phyloP scores from a whole-genome alignment of 345 rosid species.

The Eucalyptus caleyi region DNA sequence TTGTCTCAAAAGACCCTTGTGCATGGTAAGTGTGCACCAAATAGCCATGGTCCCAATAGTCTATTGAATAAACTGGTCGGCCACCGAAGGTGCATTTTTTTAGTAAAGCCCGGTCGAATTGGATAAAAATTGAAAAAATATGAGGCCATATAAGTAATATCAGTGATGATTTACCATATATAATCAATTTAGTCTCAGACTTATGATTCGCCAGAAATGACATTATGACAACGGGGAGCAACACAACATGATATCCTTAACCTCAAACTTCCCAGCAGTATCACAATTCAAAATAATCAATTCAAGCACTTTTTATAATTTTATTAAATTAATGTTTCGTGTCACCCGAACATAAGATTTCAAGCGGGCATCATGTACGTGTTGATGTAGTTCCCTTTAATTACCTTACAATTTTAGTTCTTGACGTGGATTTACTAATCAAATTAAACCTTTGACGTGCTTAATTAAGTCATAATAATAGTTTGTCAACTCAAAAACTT shows the following conservation, averaged over 20 bases:
- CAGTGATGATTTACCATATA: background rate
- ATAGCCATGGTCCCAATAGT: accelerated
- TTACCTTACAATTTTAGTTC: background rate
- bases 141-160: background rate
- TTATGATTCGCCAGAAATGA: too few relatives aligned
- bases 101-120: background rate
- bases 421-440: background rate
- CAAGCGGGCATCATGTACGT: background rate
- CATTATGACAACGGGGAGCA: background rate
- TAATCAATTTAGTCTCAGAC: background rate
- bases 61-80: background rate
- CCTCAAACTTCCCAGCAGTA: background rate
- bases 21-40: too few relatives aligned
- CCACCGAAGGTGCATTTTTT: background rate
- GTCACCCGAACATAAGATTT: background rate
- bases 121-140: background rate
- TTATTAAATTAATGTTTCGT: background rate
- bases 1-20: too few relatives aligned
- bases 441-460: background rate
- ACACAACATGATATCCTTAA: background rate
- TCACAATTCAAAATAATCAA: too few relatives aligned
- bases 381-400: background rate
- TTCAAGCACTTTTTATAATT: background rate
- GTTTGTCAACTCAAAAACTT: background rate
- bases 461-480: background rate